Evolutionary conservation across 352 stramenopile genomes (phyloP), one percentile per base, ranked within the genome.

Genomic region (Elongisporangium anandrum): DNA sequence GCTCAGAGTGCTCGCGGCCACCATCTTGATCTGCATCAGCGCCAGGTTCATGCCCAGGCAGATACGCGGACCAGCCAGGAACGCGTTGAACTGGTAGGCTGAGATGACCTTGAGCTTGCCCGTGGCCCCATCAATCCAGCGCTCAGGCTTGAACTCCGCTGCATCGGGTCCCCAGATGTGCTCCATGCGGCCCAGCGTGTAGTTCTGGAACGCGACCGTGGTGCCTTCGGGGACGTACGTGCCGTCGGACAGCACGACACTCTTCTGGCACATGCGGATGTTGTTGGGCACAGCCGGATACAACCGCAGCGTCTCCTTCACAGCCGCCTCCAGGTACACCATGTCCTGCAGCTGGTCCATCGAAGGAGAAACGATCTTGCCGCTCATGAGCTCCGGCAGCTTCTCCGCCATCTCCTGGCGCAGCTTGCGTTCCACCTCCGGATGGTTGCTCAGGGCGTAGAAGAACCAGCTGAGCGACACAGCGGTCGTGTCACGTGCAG

Each of bases 381-480:
- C 69, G 10, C 29, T 48, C 3, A 54, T 20, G n/a, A 81, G 51
- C 13, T 58, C 57, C 0, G 76, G 73, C 3, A 85, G 52, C 12
- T 75, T 59, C 2, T 57, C 53, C 4, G 66, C 48, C 3, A 92
- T 64, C 57, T 91, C 79, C 0, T 75, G 53, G 16, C 70, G 62
- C 20, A 90, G 69, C 20, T 73, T 68, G n/a, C 47, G 53, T 6
- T 82, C 49, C 7, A 90, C 72, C 1, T 72, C 41, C 3, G 82
- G 87, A 24, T 95, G 64, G 1, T 73, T 73, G 26, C 81, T 85
- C 61, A 96, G 79, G 70, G 90, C 83, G 50, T 87, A 73, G 13
- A 94, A 55, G 54, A 85, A 77, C 72, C 70, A 90, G 13, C 56
- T 64, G 12, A 95, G 39, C 0, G 74, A 81, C 52, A 83, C 69